Conservation (phyloP, 78 protist species). For the Dictyostelium citrinum region DNA sequence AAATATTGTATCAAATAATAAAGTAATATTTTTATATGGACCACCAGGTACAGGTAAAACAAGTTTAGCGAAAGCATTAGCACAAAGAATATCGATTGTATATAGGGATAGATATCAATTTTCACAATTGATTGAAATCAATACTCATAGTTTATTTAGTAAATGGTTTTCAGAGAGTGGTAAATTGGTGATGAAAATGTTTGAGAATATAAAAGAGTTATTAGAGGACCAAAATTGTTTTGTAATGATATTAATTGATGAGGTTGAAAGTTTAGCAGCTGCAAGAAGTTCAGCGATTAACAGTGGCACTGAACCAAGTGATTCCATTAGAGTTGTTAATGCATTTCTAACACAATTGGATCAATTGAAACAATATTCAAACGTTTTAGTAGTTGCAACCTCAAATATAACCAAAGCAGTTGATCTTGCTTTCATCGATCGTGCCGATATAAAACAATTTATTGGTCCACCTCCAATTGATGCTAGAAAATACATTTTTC, state of each 20-base stretch:
- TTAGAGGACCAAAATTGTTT: constrained; percentile 76
- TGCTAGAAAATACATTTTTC: constrained; percentile 81
- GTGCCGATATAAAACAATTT: constrained; percentile 95
- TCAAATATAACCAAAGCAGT: constrained; percentile 92
- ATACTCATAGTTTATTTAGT: constrained; percentile 93
- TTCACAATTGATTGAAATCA: constrained; percentile 85
- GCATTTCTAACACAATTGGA: constrained; percentile 98
- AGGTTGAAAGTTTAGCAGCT: constrained; percentile 96
- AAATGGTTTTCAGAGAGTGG: constrained; percentile 98
- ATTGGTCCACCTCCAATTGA: constrained; percentile 89
- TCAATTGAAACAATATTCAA: constrained; percentile 62
- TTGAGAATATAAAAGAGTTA: constrained; percentile 80
- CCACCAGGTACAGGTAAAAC: constrained; percentile 99
- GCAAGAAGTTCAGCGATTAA: constrained; percentile 87
- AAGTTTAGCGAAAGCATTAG: constrained; percentile 89
- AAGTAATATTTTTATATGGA: constrained; percentile 95
- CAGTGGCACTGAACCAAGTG: constrained; percentile 95
- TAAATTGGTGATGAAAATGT: constrained; percentile 94
- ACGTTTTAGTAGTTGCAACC: constrained; percentile 93
- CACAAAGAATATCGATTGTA: constrained; percentile 94
- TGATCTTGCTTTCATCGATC: constrained; percentile 93
- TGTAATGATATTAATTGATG: constrained; percentile 85
- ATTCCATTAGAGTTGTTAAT: constrained; percentile 98
- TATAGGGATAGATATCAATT: constrained; percentile 18
- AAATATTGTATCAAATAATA: constrained; percentile 43